Base-by-base conservation (phyloP, 1,284 basidiomycete species). In the Microbotryum silenes-acaulis region DNA sequence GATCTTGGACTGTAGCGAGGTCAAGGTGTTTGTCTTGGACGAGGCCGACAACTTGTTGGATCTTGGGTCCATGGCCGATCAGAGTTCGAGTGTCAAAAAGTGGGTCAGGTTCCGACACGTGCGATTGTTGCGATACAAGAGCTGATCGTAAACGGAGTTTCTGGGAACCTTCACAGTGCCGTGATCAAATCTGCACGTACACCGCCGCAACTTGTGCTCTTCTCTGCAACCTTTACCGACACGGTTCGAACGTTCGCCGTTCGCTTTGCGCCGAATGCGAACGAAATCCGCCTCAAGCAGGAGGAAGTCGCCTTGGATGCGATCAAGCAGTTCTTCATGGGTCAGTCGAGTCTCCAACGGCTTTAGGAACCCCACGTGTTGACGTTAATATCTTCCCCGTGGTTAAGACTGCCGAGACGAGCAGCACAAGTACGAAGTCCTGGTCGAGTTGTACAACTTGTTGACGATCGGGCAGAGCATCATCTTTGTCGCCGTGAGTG, bases 11-110 rank as follows among this genome's bases (percentile, higher is more conserved):
- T 79, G 86, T 8, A 83, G 81, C 57, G 80, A 86, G 46, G 83
- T 99, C 74, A 91, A 90, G 74, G 90, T 97, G 12, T 92, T 98
- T 65, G 94, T 98, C 12, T 81, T 98, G 23, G 96, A 99, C 74
- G 96, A 99, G 78, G 96, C 96, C 37, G 96, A 99, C 77, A 96
- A 97, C 77, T 97, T 98, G 92, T 81, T 99, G 68, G 92, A 94
- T 74, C 86, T 91, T 73, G 91, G 93, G 25, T 65, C 66, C 20
- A 78, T 98, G 57, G 91, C 91, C n/a, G 96, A 98, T 71, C 94
- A 98, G 78, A 94, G 91, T 2, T 78, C 94, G 63, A 83, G 88
- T 56, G 91, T 97, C 62, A 97, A 97, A 78, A 96, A 92, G 91
- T 91, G 67, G 59, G 85, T 78, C 18, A 50, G 12, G 8, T 12